Conservation (phyloP, 106 monocot genomes). For the Platanthera guangdongensis region DNA sequence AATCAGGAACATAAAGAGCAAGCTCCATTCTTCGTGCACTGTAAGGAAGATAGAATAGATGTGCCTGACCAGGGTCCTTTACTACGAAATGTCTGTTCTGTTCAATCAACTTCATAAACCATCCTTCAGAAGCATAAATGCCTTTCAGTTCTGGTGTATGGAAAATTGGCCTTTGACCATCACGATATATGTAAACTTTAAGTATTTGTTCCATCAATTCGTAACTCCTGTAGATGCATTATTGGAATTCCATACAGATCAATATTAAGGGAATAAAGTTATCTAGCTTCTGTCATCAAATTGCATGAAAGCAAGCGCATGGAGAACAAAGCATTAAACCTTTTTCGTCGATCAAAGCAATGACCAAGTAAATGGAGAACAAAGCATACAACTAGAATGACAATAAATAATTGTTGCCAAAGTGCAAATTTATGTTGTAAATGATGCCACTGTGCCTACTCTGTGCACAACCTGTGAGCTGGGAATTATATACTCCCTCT, state of each 20-base stretch:
- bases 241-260: neutral
- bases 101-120: conserved; percentile 94
- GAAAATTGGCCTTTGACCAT: conserved; percentile 73
- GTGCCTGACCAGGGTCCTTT: conserved; percentile 46
- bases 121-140: conserved; percentile 94
- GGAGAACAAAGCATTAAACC: neutral
- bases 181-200: conserved; percentile 77
- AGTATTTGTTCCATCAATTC: conserved; percentile 88
- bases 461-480: no score
- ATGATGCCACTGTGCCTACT: no score
- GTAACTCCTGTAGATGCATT: conserved; percentile 61
- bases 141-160: conserved; percentile 67
- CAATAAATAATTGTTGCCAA: neutral
- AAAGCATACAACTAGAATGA: neutral
- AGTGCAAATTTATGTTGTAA: neutral
- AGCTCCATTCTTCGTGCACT: conserved; percentile 56
- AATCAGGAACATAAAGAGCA: conserved; percentile 56
- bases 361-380: neutral
- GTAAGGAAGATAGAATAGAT: conserved; percentile 88
- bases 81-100: conserved; percentile 41
- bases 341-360: neutral
- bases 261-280: neutral
- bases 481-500: no score
- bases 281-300: neutral
- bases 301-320: neutral